Conservation (phyloP, 768 basidiomycete genomes). For the Tubosaeta sp. region DNA sequence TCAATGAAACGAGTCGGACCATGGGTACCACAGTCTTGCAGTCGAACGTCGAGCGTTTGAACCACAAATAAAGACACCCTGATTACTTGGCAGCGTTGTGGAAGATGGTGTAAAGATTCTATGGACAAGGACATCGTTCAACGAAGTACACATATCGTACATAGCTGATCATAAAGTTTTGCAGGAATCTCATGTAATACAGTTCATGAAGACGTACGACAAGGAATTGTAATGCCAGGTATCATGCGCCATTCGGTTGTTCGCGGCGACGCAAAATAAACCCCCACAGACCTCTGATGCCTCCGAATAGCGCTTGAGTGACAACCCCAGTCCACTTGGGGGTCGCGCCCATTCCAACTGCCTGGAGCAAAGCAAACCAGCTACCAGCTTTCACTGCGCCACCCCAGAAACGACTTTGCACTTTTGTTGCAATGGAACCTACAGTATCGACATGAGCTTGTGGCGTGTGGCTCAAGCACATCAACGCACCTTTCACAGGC, state of each 20-base stretch:
- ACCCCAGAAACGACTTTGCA: slow-evolving; percentile 7
- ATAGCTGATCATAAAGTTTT: too few relatives aligned
- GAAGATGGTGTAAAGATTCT: too few relatives aligned
- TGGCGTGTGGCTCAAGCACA: accelerated
- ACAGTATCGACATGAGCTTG: not conserved
- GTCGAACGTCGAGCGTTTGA: too few relatives aligned
- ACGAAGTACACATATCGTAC: too few relatives aligned
- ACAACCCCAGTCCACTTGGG: slow-evolving; percentile 6
- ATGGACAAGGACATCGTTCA: too few relatives aligned
- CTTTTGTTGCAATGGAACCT: slow-evolving; percentile 14
- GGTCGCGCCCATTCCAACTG: slow-evolving; percentile 8
- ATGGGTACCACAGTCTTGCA: too few relatives aligned
- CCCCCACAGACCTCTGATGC: not conserved
- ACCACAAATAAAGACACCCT: too few relatives aligned
- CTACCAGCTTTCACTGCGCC: not conserved
- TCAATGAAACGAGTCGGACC: too few relatives aligned
- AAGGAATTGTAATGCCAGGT: not conserved
- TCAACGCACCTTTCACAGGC: slow-evolving; percentile 9
- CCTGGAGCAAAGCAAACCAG: slow-evolving; percentile 15
- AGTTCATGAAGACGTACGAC: not conserved
- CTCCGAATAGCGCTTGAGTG: not conserved
- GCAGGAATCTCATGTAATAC: too few relatives aligned
- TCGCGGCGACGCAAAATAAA: not conserved
- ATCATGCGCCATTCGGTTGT: not conserved
- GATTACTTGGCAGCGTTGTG: too few relatives aligned